phyloP scores from a whole-genome alignment of 805 yeast species.

The Hanseniaspora lindneri region DNA sequence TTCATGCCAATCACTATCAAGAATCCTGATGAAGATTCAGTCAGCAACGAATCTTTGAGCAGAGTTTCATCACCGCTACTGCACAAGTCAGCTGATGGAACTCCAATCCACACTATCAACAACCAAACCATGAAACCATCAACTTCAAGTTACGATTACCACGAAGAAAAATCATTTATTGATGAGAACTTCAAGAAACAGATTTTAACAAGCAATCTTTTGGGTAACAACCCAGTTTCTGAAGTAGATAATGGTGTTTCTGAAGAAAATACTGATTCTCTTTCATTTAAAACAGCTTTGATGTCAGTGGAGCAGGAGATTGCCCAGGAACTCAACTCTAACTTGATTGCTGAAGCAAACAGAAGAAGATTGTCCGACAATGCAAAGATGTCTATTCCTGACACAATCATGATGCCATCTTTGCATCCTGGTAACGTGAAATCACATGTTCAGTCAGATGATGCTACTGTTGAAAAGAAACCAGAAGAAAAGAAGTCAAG shows the following conservation, averaged over 20 bases:
- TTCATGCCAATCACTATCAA: conserved; percentile 11
- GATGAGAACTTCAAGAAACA: conserved; percentile 26
- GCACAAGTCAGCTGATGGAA: conserved; percentile 3
- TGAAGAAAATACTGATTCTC: neutral
- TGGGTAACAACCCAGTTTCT: neutral
- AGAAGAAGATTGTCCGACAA: conserved; percentile 13
- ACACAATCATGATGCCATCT: neutral
- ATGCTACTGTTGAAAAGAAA: conserved; percentile 7
- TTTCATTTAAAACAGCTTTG: conserved; percentile 9
- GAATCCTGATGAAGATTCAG: neutral
- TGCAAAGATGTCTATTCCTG: conserved; percentile 15
- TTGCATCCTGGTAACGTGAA: conserved; percentile 13
- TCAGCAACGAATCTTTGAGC: conserved; percentile 13
- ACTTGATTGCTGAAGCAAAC: neutral
- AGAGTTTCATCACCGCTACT: neutral
- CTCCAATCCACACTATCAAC: conserved; percentile 1
- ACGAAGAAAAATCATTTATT: conserved; percentile 25
- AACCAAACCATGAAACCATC: conserved; percentile 11
- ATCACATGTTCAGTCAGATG: conserved; percentile 10
- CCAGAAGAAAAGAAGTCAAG: conserved; percentile 11
- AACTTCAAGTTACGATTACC: conserved; percentile 26
- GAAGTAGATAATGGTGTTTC: neutral
- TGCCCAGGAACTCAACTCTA: conserved; percentile 1
- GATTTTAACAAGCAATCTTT: conserved; percentile 22
- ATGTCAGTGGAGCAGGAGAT: conserved; percentile 15